Percentiles rank a stretch among this genome's conserved stretches.
Evolutionary conservation across 2,329 filamentous ascomycete species (phyloP).

Genomic region (Colletotrichum salicis): DNA sequence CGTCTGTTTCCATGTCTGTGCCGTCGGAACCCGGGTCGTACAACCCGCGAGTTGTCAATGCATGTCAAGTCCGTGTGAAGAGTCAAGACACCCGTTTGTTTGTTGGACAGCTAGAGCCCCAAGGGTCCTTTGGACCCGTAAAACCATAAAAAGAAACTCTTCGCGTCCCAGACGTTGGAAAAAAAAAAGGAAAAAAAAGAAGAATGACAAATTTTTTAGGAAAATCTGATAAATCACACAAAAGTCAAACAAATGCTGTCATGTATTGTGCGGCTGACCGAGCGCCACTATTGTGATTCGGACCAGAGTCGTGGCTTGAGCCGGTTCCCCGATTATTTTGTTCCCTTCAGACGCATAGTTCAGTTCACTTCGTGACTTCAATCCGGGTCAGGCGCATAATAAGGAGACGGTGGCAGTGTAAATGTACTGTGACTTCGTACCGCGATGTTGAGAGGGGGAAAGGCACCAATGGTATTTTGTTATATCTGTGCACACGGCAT

Average conservation of each 20-base stretch:
- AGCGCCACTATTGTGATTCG: not conserved
- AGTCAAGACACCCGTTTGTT: not conserved
- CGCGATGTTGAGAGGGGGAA: too few relatives aligned
- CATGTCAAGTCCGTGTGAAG: not conserved
- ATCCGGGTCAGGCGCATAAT: too few relatives aligned
- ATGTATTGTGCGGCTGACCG: not conserved
- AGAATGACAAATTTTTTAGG: not conserved
- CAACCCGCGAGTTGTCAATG: not conserved
- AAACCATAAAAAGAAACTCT: not conserved
- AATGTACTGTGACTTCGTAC: not conserved
- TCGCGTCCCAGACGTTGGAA: not conserved
- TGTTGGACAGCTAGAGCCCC: not conserved
- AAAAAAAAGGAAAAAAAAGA: not conserved
- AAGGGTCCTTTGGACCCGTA: not conserved
- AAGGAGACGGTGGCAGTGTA: not conserved
- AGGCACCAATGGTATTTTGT: not conserved
- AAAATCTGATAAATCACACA: not conserved
- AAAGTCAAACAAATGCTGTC: not conserved
- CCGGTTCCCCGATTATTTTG: not conserved
- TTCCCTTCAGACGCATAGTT: not conserved
- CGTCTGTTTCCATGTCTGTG: not conserved
- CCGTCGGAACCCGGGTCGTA: not conserved
- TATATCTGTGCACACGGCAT: not conserved
- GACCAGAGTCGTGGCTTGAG: not conserved
- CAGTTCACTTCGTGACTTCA: not conserved